Conservation (phyloP, 257 asterid species). For the Coffea eugenioides region DNA sequence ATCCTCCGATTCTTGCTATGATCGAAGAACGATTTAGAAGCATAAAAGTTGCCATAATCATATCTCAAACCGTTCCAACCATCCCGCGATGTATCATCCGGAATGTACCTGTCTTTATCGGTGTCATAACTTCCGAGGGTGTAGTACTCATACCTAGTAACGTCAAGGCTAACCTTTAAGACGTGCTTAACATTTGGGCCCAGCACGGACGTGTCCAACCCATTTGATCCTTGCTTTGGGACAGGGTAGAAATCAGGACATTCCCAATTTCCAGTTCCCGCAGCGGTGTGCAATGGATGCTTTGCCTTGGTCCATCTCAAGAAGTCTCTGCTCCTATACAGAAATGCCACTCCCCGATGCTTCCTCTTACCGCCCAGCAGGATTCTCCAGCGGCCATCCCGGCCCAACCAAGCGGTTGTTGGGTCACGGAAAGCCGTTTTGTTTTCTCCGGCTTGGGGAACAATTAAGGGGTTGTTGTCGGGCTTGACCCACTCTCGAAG, state of each 20-base stretch:
- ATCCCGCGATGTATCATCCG: conserved; percentile 51
- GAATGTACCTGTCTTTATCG: conserved; percentile 42
- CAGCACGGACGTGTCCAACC: conserved; percentile 46
- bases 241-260: conserved; percentile 80
- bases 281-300: conserved; percentile 40
- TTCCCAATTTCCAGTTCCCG: conserved; percentile 63
- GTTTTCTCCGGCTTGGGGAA: conserved; percentile 35
- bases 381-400: conserved; percentile 57
- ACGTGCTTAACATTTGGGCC: conserved; percentile 51
- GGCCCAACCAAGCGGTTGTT: conserved; percentile 67
- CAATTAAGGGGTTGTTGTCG: conserved; percentile 60
- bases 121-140: conserved; percentile 46
- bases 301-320: conserved; percentile 51
- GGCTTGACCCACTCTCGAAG: conserved; percentile 69
- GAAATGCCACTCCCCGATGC: conserved; percentile 36
- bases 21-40: conserved; percentile 69
- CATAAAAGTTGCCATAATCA: conserved; percentile 72
- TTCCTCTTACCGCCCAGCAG: conserved; percentile 38
- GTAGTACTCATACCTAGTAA: conserved; percentile 57
- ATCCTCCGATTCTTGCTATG: conserved; percentile 49
- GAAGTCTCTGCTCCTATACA: conserved; percentile 63
- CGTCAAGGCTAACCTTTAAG: conserved; percentile 61
- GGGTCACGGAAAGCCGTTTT: conserved; percentile 74
- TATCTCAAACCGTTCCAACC: conserved; percentile 56
- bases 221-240: conserved; percentile 23